Base-by-base conservation (phyloP, 352 stramenopile genomes). In the Globisporangium cederbergense region DNA sequence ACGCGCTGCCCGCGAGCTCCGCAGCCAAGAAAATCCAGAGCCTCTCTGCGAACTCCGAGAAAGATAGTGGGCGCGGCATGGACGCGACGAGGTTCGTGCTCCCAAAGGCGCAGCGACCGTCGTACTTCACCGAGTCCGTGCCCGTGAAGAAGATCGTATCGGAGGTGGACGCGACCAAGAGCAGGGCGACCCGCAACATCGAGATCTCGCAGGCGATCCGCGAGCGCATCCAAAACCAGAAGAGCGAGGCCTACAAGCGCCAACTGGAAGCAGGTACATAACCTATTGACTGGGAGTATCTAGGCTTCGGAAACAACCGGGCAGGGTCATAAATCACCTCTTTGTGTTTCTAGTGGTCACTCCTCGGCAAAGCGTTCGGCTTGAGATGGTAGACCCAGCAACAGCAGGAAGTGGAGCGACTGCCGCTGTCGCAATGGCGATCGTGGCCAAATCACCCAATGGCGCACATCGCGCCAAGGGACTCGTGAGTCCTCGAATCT, bases 141-240 rank as follows among this genome's bases (percentile, higher is more conserved):
- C 67, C 80, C 0, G 73, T 86, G 28, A 77, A 81, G 53, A 78
- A 76, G 49, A 91, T 91, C 64, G 81, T 91, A 32, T 75, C 79
- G 6, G 81, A 89, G 20, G 65, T 91, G 7, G 80, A 93, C 58
- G 76, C 75, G 4, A 89, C 74, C 8, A 93, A 87, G 49, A 67
- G 73, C 16, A 78, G 81, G 38, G 81, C 79, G 25, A 69, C 63
- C 0, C 73, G 68, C 13, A 94, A 91, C 58, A 81, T 94, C 32
- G 69, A 87, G 64, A 70, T 91, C 28, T 86, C 83, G 3, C 79
- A 94, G 63, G 65, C 76, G 16, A 79, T 92, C 30, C 83, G 83
- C 14, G 79, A 89, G 38, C 75, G 74, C 13, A 85, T 92, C 43
- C 60, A 68, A 8, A 49, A 30, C 13, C 74, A 86, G 46, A 74